Evolutionary conservation across 345 rosid genomes (phyloP).

Genomic region (Populus ilicifolia): DNA sequence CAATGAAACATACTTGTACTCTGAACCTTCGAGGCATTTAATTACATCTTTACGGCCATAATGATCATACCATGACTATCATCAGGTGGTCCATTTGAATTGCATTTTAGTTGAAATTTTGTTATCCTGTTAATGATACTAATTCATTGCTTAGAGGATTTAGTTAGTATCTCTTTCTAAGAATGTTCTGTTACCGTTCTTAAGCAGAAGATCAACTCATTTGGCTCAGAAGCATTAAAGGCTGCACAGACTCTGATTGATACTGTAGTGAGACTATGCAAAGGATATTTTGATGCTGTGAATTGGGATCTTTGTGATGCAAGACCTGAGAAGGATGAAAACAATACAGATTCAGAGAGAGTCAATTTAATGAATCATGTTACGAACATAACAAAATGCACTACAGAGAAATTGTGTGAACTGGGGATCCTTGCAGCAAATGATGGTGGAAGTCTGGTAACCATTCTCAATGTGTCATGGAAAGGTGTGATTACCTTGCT

Average conservation of each 20-base stretch:
- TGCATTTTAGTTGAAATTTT: background rate
- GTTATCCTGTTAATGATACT: background rate
- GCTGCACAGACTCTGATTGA: slow-evolving; percentile 57
- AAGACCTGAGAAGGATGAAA: slow-evolving; percentile 25
- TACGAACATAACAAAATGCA: slow-evolving; percentile 38
- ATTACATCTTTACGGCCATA: background rate
- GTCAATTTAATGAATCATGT: slow-evolving; percentile 35
- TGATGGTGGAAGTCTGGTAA: slow-evolving; percentile 79
- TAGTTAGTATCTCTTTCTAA: slow-evolving; percentile 13
- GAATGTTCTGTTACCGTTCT: background rate
- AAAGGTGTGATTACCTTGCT: slow-evolving; percentile 85
- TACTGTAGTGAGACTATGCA: slow-evolving; percentile 55
- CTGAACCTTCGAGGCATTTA: background rate
- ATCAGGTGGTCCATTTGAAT: background rate
- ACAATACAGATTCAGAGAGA: slow-evolving; percentile 25
- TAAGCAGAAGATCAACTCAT: slow-evolving; percentile 55
- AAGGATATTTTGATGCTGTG: slow-evolving; percentile 42
- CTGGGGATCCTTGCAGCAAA: slow-evolving; percentile 72
- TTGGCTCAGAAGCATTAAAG: slow-evolving; percentile 54
- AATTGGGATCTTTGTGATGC: slow-evolving; percentile 35
- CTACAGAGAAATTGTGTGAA: slow-evolving; percentile 57
- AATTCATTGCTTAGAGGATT: background rate
- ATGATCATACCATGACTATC: background rate
- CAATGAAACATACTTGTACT: background rate
- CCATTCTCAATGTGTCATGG: slow-evolving; percentile 86